Base-by-base conservation (phyloP, 2,329 filamentous ascomycete genomes). In the Diplodia intermedia region DNA sequence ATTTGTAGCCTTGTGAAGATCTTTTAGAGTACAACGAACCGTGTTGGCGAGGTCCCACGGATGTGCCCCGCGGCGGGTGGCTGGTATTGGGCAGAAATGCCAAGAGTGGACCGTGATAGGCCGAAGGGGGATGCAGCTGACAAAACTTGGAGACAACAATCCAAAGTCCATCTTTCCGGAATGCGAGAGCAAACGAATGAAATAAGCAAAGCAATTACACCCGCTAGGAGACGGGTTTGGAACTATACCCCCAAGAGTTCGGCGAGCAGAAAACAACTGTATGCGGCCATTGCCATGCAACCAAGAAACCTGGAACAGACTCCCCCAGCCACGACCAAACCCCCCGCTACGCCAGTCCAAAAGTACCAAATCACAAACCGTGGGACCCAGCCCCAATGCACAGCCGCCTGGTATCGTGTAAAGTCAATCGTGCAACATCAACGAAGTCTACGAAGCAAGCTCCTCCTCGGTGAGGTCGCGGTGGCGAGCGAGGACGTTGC, bases 401-500 rank as follows among this genome's bases (percentile, higher is more conserved):
- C 31, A 52, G 60, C 60, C 43, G n/a, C 31, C 47, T 18, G 43
- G 60, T 63, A 63, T 63, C 43, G 43, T 29, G 29, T 7, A 52
- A 20, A 56, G 26, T 36, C 47, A 36, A 49, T 52, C 7, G 36
- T 26, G 29, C 60, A 38, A 20, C 29, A 20, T 20, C 11, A 20
- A 57, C 26, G 40, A 15, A 29, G 65, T 26, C 52, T 6, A 60
- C 12, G 65, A 49, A 52, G 54, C 56, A 56, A 79, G 72, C 71
- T 83, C 81, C 72, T 83, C 80, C 68, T 83, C 81, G 60, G 76
- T 78, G 65, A 87, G 79, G 70, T 88, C 86, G 70, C 86, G 84
- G 77, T 90, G 88, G 69, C 88, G 82, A 6, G 86, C 86, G 65
- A 89, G 80, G n/a, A 90, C 87, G 71, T 88, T 83, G 68, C 88